Percentiles rank a stretch among this genome's conserved stretches.
These are phyloP conservation scores for Diaporthe eres DNA, from an alignment of 2,329 filamentous ascomycete genomes.

Conservation along the genomic window DNA sequence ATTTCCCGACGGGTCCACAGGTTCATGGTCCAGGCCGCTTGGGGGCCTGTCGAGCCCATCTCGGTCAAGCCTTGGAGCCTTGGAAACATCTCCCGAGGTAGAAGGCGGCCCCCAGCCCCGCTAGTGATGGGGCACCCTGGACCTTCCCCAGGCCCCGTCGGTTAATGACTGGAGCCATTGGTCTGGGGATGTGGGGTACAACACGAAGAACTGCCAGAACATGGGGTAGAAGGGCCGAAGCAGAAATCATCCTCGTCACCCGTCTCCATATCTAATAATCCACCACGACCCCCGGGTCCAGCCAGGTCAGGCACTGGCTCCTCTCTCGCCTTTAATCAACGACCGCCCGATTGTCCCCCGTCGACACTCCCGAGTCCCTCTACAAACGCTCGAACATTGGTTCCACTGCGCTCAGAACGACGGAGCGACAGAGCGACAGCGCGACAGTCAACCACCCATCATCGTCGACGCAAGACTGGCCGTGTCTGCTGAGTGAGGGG, in stretches of 20 bases:
- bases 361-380: background rate
- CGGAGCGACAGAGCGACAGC: background rate
- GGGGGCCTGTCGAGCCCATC: background rate
- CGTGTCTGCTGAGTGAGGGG: background rate
- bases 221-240: slow-evolving; percentile 31
- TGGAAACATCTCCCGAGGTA: background rate
- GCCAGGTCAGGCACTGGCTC: background rate
- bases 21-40: background rate
- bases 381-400: background rate
- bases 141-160: slow-evolving; percentile 28
- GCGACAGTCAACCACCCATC: background rate
- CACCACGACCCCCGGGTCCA: background rate
- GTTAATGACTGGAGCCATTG: slow-evolving; percentile 28
- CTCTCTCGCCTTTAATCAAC: background rate
- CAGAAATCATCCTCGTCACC: slow-evolving; percentile 9
- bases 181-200: slow-evolving; percentile 30
- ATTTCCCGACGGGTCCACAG: slow-evolving; percentile 28
- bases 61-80: background rate
- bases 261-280: slow-evolving; percentile 24
- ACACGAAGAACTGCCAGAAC: background rate
- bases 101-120: background rate
- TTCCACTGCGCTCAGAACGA: background rate
- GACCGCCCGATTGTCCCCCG: background rate
- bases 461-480: background rate
- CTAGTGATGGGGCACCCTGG: background rate